Evolutionary conservation across 176 grass and related monocot genomes (phyloP).

Genomic region (Zoysia japonica): DNA sequence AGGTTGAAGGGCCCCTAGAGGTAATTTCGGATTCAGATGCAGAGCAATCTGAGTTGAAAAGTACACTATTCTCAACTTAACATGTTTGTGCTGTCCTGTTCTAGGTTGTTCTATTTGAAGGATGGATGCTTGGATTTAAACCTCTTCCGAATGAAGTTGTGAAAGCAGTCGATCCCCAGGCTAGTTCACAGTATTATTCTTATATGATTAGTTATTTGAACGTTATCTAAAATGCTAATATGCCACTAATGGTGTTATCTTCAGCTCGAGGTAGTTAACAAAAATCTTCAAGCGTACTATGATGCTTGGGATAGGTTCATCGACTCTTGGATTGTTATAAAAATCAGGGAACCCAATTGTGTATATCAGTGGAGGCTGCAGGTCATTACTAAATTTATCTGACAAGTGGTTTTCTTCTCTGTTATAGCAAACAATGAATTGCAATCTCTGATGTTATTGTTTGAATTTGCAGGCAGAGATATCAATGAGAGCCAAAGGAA

Average conservation of each 20-base stretch:
- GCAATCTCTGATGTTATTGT: constrained; percentile 28
- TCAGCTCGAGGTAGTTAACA: constrained; percentile 91
- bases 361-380: constrained; percentile 92
- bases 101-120: constrained; percentile 96
- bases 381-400: constrained; percentile 51
- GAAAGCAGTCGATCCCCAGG: constrained; percentile 83
- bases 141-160: constrained; percentile 88
- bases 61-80: constrained; percentile 23
- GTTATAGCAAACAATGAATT: constrained; percentile 8
- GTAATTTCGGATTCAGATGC: constrained; percentile 38
- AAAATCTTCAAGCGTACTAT: constrained; percentile 84
- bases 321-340: constrained; percentile 94
- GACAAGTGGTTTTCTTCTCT: constrained; percentile 1
- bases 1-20: constrained; percentile 88
- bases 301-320: constrained; percentile 96
- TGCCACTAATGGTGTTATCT: constrained; percentile 23
- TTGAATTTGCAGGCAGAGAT: constrained; percentile 79
- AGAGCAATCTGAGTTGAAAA: constrained; percentile 18
- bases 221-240: background rate
- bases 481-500: constrained; percentile 92
- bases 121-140: constrained; percentile 99
- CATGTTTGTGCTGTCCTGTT: constrained; percentile 33
- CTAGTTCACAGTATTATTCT: constrained; percentile 31
- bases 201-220: constrained; percentile 27
- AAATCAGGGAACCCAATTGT: constrained; percentile 87